phyloP scores from a whole-genome alignment of 75 land plant species.

The Selaginella tamariscina region DNA sequence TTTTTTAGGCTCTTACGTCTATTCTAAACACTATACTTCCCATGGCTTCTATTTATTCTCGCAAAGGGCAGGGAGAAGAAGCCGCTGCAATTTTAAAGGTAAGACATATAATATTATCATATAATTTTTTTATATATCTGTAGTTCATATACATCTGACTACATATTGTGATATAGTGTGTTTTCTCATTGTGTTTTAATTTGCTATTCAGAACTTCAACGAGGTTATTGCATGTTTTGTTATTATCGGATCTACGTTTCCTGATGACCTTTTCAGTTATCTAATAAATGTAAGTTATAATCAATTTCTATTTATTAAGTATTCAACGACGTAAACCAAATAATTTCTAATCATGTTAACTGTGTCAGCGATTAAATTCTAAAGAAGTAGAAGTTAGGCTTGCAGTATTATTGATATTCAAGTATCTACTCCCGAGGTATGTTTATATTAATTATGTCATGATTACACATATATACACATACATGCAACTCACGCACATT shows the following conservation, averaged over 20 bases:
- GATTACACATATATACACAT: no score
- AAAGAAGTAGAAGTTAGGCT: constrained; percentile 61
- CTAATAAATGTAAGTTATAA: constrained; percentile 48
- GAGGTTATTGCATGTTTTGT: constrained; percentile 83
- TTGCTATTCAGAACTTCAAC: constrained; percentile 63
- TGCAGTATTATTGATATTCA: constrained; percentile 64
- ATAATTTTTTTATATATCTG: neutral
- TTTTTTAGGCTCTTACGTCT: constrained; percentile 40
- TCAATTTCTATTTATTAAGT: neutral
- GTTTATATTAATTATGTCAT: no score
- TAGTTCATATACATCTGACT: neutral
- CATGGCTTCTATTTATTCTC: constrained; percentile 34
- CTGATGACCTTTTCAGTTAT: constrained; percentile 64
- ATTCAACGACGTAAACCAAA: no score
- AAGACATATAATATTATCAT: neutral
- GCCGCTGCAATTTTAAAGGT: constrained; percentile 5
- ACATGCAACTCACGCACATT: no score
- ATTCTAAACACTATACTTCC: constrained; percentile 73
- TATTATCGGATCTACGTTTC: constrained; percentile 70
- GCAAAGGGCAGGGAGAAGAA: constrained; percentile 12
- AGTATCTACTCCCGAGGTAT: constrained; percentile 91
- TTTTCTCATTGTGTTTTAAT: constrained; percentile 5
- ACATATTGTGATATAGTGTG: neutral
- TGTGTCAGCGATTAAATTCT: constrained; percentile 42
- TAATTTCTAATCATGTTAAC: no score